Percentiles rank a stretch among this genome's conserved stretches.
phyloP scores from a whole-genome alignment of 2,329 filamentous ascomycete species.

The Plectosphaerella cucumerina region DNA sequence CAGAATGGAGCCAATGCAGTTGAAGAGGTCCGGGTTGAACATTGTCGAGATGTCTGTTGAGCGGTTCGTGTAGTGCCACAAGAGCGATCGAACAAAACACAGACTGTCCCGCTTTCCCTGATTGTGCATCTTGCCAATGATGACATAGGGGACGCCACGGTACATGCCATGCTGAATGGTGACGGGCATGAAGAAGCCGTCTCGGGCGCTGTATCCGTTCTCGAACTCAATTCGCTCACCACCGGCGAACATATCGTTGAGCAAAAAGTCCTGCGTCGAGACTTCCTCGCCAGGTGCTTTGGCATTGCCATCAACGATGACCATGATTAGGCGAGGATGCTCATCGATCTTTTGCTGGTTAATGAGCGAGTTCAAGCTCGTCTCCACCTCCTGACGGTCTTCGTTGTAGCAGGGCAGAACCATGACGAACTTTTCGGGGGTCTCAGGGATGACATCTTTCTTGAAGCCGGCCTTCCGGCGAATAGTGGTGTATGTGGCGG shows the following conservation, averaged over 20 bases:
- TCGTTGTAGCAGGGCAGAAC: constrained; percentile 47
- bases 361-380: constrained; percentile 41
- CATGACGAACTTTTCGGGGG: constrained; percentile 38
- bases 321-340: constrained; percentile 38
- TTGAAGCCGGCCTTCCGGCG: constrained; percentile 22
- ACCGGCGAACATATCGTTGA: constrained; percentile 38
- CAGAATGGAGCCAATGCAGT: constrained; percentile 32
- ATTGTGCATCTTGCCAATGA: constrained; percentile 44
- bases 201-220: constrained; percentile 40
- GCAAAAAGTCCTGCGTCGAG: constrained; percentile 41
- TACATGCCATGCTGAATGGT: constrained; percentile 38
- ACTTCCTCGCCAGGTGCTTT: constrained; percentile 41
- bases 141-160: constrained; percentile 39
- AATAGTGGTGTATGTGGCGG: constrained; percentile 22
- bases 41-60: constrained; percentile 36
- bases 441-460: constrained; percentile 23
- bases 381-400: constrained; percentile 35
- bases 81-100: constrained; percentile 41
- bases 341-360: constrained; percentile 35
- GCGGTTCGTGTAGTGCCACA: constrained; percentile 42
- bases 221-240: constrained; percentile 28
- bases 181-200: constrained; percentile 41
- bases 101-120: constrained; percentile 46
- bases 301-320: constrained; percentile 44
- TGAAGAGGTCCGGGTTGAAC: constrained; percentile 40